phyloP scores from a whole-genome alignment of 202 grass and related monocot species.

The Zizania palustris region DNA sequence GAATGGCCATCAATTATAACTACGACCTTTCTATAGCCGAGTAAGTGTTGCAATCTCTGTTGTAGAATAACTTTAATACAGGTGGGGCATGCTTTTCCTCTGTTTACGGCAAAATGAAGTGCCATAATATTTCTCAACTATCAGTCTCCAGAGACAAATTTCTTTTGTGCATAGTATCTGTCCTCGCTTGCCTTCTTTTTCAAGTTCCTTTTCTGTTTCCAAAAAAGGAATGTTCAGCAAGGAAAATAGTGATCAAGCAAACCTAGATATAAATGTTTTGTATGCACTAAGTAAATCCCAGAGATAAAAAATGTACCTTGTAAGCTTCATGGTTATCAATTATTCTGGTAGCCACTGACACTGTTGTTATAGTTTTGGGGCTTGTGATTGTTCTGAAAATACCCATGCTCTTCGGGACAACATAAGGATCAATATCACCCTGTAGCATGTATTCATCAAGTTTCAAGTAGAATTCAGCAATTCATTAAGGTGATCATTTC shows the following conservation, averaged over 20 bases:
- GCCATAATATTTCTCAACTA: constrained; percentile 26
- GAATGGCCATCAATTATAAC: constrained; percentile 38
- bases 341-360: constrained; percentile 73
- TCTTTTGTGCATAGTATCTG: constrained; percentile 81
- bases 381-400: constrained; percentile 74
- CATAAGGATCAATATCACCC: constrained; percentile 68
- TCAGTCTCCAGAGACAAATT: constrained; percentile 78
- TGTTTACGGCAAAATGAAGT: constrained; percentile 35
- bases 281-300: constrained; percentile 1
- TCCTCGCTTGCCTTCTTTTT: constrained; percentile 88
- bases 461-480: constrained; percentile 35
- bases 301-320: constrained; percentile 46
- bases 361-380: constrained; percentile 66
- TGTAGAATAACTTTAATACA: constrained; percentile 53
- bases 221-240: constrained; percentile 18
- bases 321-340: constrained; percentile 80
- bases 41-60: constrained; percentile 37
- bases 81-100: constrained; percentile 26
- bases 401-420: constrained; percentile 74
- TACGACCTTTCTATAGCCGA: constrained; percentile 43
- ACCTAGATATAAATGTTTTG: constrained; percentile 4
- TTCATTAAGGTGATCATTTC: constrained; percentile 2
- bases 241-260: constrained; percentile 30
- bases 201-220: constrained; percentile 65
- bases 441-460: constrained; percentile 33